These are phyloP conservation scores for Pilaira anomala DNA, from an alignment of 192 early-diverging fungal genomes.

Conservation along the genomic window DNA sequence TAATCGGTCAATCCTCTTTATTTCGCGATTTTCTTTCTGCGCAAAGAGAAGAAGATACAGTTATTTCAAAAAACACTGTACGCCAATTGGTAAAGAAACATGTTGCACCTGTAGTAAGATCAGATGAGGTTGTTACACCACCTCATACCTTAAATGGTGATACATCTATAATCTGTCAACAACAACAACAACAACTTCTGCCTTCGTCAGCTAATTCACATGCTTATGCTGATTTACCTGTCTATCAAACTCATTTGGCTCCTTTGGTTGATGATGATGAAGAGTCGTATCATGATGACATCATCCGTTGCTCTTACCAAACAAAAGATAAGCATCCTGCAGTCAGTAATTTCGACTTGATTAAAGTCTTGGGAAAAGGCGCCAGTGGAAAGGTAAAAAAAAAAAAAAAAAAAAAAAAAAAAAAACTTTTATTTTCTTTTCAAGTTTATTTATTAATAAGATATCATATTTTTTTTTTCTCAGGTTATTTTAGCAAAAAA, in stretches of 20 bases:
- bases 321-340: not conserved
- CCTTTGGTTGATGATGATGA: not conserved
- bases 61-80: constrained; percentile 37
- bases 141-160: not conserved
- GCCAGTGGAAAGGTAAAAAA: constrained; percentile 57
- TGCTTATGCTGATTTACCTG: too few species aligned
- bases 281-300: too few species aligned
- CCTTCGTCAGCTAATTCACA: too few species aligned
- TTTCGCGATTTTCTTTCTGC: constrained; percentile 49
- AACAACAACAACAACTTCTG: not conserved
- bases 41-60: constrained; percentile 46
- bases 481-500: constrained; percentile 53
- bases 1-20: constrained; percentile 36
- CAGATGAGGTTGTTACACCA: not conserved
- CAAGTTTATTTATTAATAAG: constrained; percentile 4
- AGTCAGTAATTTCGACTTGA: constrained; percentile 43
- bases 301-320: not conserved
- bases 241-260: too few species aligned
- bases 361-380: constrained; percentile 58
- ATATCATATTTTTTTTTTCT: constrained; percentile 1
- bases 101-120: not conserved
- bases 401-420: constrained; percentile 1
- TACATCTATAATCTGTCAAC: not conserved
- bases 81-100: constrained; percentile 2
- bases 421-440: not conserved